Evolutionary conservation across 2,329 filamentous ascomycete species (phyloP).

Genomic region (Epichloe glyceriae): DNA sequence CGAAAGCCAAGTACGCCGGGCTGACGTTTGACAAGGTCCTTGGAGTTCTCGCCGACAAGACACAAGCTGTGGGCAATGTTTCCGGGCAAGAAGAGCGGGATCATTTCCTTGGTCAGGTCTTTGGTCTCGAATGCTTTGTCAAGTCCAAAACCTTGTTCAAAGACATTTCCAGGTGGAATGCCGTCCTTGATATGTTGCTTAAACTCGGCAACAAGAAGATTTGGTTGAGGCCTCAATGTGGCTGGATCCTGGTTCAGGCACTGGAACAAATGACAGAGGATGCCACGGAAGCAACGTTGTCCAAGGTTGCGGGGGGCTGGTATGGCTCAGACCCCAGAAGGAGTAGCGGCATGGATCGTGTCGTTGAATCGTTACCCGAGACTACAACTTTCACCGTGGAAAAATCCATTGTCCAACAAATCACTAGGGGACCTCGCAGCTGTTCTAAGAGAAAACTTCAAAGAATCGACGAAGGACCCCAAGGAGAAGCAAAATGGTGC

Average conservation of each 20-base stretch:
- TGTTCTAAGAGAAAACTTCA: conserved; percentile 64
- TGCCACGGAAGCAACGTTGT: conserved; percentile 48
- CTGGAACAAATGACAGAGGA: conserved; percentile 47
- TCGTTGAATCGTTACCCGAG: conserved; percentile 51
- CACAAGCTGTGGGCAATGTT: conserved; percentile 37
- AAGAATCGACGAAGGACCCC: conserved; percentile 35
- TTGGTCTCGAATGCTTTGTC: conserved; percentile 77
- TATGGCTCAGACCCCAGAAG: conserved; percentile 71
- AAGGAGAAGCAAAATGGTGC: conserved; percentile 28
- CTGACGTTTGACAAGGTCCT: conserved; percentile 44
- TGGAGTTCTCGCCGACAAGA: conserved; percentile 41
- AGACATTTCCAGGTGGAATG: conserved; percentile 45
- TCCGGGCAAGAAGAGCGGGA: conserved; percentile 70
- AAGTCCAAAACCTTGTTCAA: conserved; percentile 61
- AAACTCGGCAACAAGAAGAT: conserved; percentile 68
- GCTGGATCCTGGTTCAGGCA: conserved; percentile 65
- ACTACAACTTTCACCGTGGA: conserved; percentile 59
- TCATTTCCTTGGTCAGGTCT: conserved; percentile 71
- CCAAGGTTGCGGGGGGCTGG: conserved; percentile 49
- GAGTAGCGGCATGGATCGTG: conserved; percentile 76
- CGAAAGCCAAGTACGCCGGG: conserved; percentile 33
- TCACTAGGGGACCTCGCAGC: conserved; percentile 58
- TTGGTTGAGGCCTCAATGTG: conserved; percentile 82
- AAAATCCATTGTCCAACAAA: conserved; percentile 58
- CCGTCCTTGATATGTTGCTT: conserved; percentile 60